These are phyloP conservation scores for Hypoxylon sp. DNA, from an alignment of 2,329 filamentous ascomycete genomes.

Conservation along the genomic window DNA sequence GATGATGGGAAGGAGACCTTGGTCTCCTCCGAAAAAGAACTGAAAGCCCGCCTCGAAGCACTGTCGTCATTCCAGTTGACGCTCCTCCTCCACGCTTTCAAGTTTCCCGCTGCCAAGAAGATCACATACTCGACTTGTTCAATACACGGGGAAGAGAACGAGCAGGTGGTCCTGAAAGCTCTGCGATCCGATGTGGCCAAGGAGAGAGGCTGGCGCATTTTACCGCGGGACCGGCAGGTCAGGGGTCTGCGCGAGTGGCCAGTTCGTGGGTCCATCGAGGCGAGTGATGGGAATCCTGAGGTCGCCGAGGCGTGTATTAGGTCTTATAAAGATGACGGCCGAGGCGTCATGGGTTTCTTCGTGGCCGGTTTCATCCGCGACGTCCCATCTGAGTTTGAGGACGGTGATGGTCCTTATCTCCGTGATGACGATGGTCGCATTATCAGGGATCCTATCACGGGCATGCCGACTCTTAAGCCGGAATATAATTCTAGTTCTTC, in stretches of 20 bases:
- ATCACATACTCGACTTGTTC: slow-evolving; percentile 97
- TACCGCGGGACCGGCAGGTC: slow-evolving; percentile 80
- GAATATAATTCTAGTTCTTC: slow-evolving; percentile 57
- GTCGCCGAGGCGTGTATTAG: slow-evolving; percentile 84
- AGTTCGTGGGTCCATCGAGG: slow-evolving; percentile 71
- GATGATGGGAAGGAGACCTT: slow-evolving; percentile 70
- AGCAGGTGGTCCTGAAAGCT: slow-evolving; percentile 82
- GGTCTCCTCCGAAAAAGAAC: slow-evolving; percentile 67
- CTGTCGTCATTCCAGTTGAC: slow-evolving; percentile 86
- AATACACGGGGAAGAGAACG: slow-evolving; percentile 88
- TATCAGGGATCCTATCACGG: slow-evolving; percentile 49
- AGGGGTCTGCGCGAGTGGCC: slow-evolving; percentile 82
- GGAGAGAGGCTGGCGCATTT: slow-evolving; percentile 81
- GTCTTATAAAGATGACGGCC: slow-evolving; percentile 83
- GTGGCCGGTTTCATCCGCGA: slow-evolving; percentile 87
- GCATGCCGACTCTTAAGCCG: slow-evolving; percentile 53
- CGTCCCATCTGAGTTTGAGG: slow-evolving; percentile 32
- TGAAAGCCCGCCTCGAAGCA: slow-evolving; percentile 76
- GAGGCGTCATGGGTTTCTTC: slow-evolving; percentile 95
- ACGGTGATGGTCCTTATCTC: slow-evolving; percentile 51
- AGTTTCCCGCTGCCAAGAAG: slow-evolving; percentile 79
- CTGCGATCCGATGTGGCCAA: slow-evolving; percentile 77
- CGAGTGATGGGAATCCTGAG: slow-evolving; percentile 63
- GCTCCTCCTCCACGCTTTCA: slow-evolving; percentile 86
- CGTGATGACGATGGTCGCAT: slow-evolving; percentile 53